Percentiles rank a stretch among this genome's conserved stretches.
Evolutionary conservation across 2,329 filamentous ascomycete genomes (phyloP).

Genomic region (Fusarium globosum): DNA sequence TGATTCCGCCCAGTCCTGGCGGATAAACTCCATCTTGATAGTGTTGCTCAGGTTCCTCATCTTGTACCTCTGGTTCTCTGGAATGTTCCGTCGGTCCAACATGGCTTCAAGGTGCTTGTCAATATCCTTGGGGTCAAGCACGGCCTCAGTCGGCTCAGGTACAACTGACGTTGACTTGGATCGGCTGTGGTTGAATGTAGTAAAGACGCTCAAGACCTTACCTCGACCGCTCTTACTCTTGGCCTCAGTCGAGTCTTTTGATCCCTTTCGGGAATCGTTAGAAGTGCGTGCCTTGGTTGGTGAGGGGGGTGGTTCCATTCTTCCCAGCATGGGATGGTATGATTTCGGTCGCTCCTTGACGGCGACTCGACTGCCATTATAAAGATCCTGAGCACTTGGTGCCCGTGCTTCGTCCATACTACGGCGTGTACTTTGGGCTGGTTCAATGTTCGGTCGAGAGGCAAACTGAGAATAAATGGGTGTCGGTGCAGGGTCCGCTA

Average conservation of each 20-base stretch:
- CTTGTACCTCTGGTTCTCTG: conserved; percentile 91
- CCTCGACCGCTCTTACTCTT: conserved; percentile 55
- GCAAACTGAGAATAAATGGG: conserved; percentile 86
- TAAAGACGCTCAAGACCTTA: conserved; percentile 54
- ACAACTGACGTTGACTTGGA: conserved; percentile 50
- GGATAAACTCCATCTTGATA: conserved; percentile 96
- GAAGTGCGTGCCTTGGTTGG: conserved; percentile 38
- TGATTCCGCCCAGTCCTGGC: conserved; percentile 83
- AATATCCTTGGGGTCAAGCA: conserved; percentile 66
- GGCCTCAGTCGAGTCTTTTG: conserved; percentile 44
- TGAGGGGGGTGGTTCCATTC: conserved; percentile 38
- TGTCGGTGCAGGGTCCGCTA: conserved; percentile 55
- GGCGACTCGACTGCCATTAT: conserved; percentile 32
- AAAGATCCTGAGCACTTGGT: conserved; percentile 34
- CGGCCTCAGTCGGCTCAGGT: conserved; percentile 58
- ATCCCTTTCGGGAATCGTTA: conserved; percentile 41
- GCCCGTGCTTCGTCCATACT: conserved; percentile 43
- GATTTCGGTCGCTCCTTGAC: conserved; percentile 63
- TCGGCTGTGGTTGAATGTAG: conserved; percentile 53
- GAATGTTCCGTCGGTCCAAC: conserved; percentile 90
- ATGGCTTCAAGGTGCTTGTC: conserved; percentile 69
- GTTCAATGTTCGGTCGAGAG: conserved; percentile 41
- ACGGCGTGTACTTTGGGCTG: conserved; percentile 33
- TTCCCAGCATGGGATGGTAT: conserved; percentile 53
- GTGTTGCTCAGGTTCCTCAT: conserved; percentile 90